Evolutionary conservation across 305 asterid genomes (phyloP).

Genomic region (Fraxinus ornus): DNA sequence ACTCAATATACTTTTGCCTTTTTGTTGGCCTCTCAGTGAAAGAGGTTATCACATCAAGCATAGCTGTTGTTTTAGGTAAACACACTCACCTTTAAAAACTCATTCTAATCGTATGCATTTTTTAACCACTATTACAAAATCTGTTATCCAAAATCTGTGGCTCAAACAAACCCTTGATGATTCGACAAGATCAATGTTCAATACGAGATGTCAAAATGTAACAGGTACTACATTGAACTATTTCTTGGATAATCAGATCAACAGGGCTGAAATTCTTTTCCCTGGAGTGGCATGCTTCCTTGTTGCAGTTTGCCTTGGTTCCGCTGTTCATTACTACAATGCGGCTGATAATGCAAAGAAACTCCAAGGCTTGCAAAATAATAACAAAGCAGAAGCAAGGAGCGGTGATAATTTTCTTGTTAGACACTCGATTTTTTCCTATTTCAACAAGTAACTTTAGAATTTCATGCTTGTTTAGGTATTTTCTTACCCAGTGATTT

Average conservation of each 20-base stretch:
- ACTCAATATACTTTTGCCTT: background rate
- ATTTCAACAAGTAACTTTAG: background rate
- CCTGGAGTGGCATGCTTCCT: conserved; percentile 57
- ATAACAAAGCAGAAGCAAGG: conserved; percentile 14
- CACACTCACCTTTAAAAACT: too few relatives aligned
- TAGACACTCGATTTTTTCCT: background rate
- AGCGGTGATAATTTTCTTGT: background rate
- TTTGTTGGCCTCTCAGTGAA: background rate
- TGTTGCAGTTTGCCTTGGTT: conserved; percentile 44
- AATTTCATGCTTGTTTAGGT: background rate
- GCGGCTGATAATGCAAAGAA: conserved; percentile 42
- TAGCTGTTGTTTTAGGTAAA: conserved; percentile 47
- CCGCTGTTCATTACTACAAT: conserved; percentile 41
- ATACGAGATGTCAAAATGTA: background rate
- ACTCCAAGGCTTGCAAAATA: conserved; percentile 23
- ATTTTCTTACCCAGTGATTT: background rate
- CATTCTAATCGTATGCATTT: too few relatives aligned
- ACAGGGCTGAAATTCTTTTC: conserved; percentile 40
- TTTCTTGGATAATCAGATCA: conserved; percentile 43
- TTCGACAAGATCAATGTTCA: background rate
- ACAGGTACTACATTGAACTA: conserved; percentile 51
- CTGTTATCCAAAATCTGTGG: too few relatives aligned
- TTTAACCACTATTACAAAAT: too few relatives aligned
- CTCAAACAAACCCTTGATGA: background rate
- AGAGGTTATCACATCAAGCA: conserved; percentile 35